These are phyloP conservation scores for Zygosaccharomyces lentus DNA, from an alignment of 805 yeast genomes.

Conservation along the genomic window DNA sequence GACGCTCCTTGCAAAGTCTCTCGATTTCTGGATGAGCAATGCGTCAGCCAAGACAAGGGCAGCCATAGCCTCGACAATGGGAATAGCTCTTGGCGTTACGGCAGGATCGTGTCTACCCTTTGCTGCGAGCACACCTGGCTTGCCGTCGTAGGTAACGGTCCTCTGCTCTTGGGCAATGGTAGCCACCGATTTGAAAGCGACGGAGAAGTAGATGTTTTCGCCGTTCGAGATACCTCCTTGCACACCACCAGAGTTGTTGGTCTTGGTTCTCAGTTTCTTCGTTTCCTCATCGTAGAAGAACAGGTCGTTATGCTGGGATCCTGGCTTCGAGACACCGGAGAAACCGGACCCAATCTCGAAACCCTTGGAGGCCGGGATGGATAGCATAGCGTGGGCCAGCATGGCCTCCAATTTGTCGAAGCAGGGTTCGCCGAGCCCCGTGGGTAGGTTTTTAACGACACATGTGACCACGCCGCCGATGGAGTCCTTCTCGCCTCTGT, in stretches of 20 bases:
- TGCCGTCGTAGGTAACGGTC: slow-evolving; percentile 86
- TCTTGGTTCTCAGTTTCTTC: slow-evolving; percentile 71
- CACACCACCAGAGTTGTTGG: slow-evolving; percentile 94
- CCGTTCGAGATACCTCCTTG: slow-evolving; percentile 99
- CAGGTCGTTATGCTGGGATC: slow-evolving; percentile 90
- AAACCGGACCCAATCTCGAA: slow-evolving; percentile 98
- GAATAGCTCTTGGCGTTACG: slow-evolving; percentile 97
- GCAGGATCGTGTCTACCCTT: slow-evolving; percentile 98
- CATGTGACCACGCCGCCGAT: slow-evolving; percentile 98
- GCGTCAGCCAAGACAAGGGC: slow-evolving; percentile 91
- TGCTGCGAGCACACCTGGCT: slow-evolving; percentile 83
- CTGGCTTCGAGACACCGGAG: slow-evolving; percentile 82
- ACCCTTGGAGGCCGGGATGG: slow-evolving; percentile 97
- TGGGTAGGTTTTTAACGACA: slow-evolving; percentile 88
- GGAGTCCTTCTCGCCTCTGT: slow-evolving; percentile 83
- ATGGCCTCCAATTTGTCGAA: slow-evolving; percentile 94
- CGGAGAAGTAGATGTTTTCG: slow-evolving; percentile 87
- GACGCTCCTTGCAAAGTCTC: slow-evolving; percentile 51
- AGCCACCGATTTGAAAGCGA: slow-evolving; percentile 97
- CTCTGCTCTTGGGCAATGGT: slow-evolving; percentile 91
- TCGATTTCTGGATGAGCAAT: slow-evolving; percentile 75
- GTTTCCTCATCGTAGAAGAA: slow-evolving; percentile 59
- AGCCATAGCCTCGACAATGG: slow-evolving; percentile 97
- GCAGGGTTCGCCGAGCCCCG: slow-evolving; percentile 97
- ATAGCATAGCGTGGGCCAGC: slow-evolving; percentile 96